These are phyloP conservation scores for Pseudovirgaria hyperparasitica DNA, from an alignment of 2,329 filamentous ascomycete species.

Conservation along the genomic window DNA sequence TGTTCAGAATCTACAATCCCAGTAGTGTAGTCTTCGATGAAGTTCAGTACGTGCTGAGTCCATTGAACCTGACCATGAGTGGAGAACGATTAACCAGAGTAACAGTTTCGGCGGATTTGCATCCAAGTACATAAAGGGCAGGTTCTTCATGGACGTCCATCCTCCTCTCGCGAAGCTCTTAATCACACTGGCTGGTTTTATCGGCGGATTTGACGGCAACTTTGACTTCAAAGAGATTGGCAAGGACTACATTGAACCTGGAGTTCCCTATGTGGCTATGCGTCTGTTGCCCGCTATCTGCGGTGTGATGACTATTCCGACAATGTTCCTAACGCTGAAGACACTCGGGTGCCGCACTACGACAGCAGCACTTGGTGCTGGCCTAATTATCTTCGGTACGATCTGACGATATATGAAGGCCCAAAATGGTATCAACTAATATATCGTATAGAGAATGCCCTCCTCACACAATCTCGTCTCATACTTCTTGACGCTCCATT, in stretches of 20 bases:
- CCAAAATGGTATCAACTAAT: neutral
- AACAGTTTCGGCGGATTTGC: constrained; percentile 91
- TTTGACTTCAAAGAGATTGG: constrained; percentile 99
- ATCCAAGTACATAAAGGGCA: constrained; percentile 97
- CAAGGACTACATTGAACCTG: constrained; percentile 92
- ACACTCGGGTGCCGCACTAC: constrained; percentile 77
- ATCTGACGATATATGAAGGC: neutral
- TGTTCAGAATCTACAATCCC: constrained; percentile 94
- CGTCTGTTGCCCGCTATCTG: constrained; percentile 81
- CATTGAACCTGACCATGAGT: constrained; percentile 2
- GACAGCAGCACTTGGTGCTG: constrained; percentile 71
- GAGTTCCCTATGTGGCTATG: constrained; percentile 96
- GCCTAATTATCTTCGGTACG: constrained; percentile 80
- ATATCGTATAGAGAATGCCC: constrained; percentile 63
- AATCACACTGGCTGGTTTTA: constrained; percentile 86
- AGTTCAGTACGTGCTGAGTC: constrained; percentile 69
- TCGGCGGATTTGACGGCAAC: constrained; percentile 86
- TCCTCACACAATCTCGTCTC: constrained; percentile 86
- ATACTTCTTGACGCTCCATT: constrained; percentile 94
- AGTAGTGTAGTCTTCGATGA: constrained; percentile 97
- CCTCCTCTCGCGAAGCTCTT: constrained; percentile 93
- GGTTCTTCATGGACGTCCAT: constrained; percentile 99
- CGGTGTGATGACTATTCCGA: constrained; percentile 77
- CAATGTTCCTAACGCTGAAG: constrained; percentile 91
- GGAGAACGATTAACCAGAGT: constrained; percentile 10